A percentile compares a stretch with the other conserved stretches of the same genome.
Conservation (phyloP, 2,329 filamentous ascomycete genomes). For the Colletotrichum horii region DNA sequence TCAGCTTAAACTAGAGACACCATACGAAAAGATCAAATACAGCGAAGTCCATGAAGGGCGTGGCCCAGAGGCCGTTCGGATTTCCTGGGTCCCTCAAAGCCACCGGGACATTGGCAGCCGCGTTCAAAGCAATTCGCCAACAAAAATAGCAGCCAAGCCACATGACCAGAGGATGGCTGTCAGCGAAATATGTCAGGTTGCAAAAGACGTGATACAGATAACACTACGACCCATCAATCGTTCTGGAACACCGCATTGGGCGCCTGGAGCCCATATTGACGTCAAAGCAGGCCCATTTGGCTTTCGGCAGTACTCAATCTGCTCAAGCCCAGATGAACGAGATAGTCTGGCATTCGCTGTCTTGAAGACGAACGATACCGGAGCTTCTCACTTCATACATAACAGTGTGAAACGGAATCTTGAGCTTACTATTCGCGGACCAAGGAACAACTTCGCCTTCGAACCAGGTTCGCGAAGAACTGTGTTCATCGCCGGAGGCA, state of each 20-base stretch:
- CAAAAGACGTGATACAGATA: not conserved
- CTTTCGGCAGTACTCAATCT: not conserved
- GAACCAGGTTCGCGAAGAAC: not conserved
- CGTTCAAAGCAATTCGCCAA: not conserved
- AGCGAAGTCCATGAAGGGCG: not conserved
- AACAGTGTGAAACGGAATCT: not conserved
- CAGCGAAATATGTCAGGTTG: not conserved
- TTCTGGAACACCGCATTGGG: not conserved
- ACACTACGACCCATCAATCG: not conserved
- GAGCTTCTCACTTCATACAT: not conserved
- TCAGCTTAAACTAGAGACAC: not conserved
- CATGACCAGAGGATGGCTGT: not conserved
- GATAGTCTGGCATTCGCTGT: not conserved
- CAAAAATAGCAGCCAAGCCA: not conserved
- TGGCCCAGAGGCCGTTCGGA: not conserved
- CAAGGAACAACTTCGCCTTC: not conserved
- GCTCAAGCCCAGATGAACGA: not conserved
- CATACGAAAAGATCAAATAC: not conserved
- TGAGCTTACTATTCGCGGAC: not conserved
- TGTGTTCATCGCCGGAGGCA: not conserved
- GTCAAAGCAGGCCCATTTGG: not conserved
- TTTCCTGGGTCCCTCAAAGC: not conserved
- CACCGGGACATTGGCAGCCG: not conserved
- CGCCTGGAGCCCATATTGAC: not conserved
- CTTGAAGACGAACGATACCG: not conserved